Base-by-base conservation (phyloP, 495 filamentous ascomycete genomes). In the Aspergillus hancockii region DNA sequence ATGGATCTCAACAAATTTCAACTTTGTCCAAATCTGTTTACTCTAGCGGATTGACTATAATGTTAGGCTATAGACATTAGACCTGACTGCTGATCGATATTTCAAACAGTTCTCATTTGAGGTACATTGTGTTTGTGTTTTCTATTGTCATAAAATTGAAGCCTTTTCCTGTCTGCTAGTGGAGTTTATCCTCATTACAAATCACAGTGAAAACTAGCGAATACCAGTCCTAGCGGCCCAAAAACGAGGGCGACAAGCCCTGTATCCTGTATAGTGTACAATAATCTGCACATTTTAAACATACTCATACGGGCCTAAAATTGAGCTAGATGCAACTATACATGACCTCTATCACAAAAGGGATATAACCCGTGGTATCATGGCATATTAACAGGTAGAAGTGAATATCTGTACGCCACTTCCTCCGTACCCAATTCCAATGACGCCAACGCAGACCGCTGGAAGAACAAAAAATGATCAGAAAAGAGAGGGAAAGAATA, bases 321-420 rank as follows among this genome's bases (percentile, higher is more conserved):
- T 21, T 53, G 18, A 22, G 40, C 51, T 62, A 63, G 49, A 55
- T 58, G 59, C 55, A 71, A 54, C 41, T 51, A 32, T 51, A 54
- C 32, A 54, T 54, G 8, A 54, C 32, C 10, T 38, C 51, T 23
- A 61, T 52, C 19, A 25, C 51, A 62, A 63, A 55, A 54, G 55
- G 50, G 45, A 61, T 63, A 61, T 47, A 64, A 59, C 63, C 66
- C 65, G 67, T 76, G 73, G 75, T 78, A 78, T 78, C 75, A 76
- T 75, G 52, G 41, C 61, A 59, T 4, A 59, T 61, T 30, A 49
- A 47, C 22, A 22, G 51, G 19, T 53, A 45, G 36, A 61, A 68
- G 36, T 5, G 41, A 32, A 21, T 41, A 32, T 50, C 40, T 58
- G 28, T 52, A 60, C 54, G 54, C 58, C 58, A 32, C 19, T 43